Conservation (phyloP, 306 rosid genomes). For the Citrullus mucosospermus region DNA sequence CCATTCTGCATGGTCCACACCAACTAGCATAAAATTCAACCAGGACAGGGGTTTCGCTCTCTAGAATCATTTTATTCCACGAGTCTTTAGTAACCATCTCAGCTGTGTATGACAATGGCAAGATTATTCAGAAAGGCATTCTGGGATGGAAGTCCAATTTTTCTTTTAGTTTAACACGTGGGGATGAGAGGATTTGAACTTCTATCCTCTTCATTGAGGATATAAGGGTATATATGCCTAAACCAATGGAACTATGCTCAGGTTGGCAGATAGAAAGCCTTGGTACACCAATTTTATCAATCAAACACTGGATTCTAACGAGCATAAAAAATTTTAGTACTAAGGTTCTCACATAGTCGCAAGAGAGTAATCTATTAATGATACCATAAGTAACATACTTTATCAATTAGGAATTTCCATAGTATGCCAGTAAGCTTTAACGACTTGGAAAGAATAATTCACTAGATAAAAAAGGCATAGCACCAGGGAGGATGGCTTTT, state of each 20-base stretch:
- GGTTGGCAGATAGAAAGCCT: too few species aligned
- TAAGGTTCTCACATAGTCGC: not conserved
- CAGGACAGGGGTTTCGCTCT: conserved; percentile 62
- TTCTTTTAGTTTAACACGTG: too few species aligned
- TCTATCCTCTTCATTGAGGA: too few species aligned
- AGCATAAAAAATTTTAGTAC: not conserved
- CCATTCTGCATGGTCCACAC: conserved; percentile 98
- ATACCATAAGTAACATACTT: not conserved
- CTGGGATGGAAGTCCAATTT: not conserved
- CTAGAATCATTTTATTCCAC: conserved; percentile 53
- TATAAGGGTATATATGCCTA: too few species aligned
- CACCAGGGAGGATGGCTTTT: not conserved
- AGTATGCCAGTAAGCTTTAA: not conserved
- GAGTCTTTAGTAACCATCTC: conserved; percentile 42
- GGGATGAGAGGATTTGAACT: too few species aligned
- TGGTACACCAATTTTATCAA: not conserved
- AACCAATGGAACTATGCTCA: too few species aligned
- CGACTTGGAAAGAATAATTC: not conserved
- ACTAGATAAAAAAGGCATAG: not conserved
- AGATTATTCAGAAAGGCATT: conserved; percentile 9
- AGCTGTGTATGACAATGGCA: conserved; percentile 29
- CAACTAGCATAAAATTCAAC: conserved; percentile 85
- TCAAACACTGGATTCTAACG: not conserved
- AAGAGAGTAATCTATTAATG: not conserved
- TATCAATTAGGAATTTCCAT: not conserved